A percentile compares a stretch with the other conserved stretches of the same genome.
phyloP scores from a whole-genome alignment of 495 filamentous ascomycete genomes.

The Penicillium canariense region DNA sequence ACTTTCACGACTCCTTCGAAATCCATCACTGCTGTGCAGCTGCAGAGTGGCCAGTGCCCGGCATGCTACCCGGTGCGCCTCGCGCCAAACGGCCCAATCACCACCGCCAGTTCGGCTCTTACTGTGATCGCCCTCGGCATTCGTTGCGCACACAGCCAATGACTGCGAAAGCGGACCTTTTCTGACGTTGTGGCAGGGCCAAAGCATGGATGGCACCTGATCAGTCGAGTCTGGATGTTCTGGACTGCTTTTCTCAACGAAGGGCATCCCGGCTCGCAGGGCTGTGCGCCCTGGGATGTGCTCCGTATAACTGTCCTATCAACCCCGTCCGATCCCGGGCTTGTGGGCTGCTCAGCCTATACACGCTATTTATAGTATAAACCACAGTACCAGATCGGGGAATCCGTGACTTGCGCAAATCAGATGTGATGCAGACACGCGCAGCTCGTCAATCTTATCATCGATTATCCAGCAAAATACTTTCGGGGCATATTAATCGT shows the following conservation, averaged over 20 bases:
- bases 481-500: neutral
- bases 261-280: neutral
- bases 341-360: neutral
- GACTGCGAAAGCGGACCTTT: conserved; percentile 7
- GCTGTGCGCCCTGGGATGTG: neutral
- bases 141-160: conserved; percentile 21
- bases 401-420: neutral
- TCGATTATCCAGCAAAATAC: neutral
- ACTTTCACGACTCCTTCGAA: neutral
- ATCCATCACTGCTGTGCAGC: neutral
- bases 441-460: neutral
- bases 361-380: neutral
- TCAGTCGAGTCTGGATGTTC: neutral
- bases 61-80: conserved; percentile 1
- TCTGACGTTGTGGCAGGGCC: neutral
- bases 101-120: neutral
- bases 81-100: conserved; percentile 29
- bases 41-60: conserved; percentile 4
- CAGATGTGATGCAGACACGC: neutral
- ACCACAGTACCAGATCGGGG: neutral
- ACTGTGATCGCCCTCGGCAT: conserved; percentile 26
- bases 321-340: neutral
- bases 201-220: conserved; percentile 6
- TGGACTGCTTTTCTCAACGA: neutral
- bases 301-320: neutral